Evolutionary conservation across 106 monocot species (phyloP).

Genomic region (Ottelia alismoides): DNA sequence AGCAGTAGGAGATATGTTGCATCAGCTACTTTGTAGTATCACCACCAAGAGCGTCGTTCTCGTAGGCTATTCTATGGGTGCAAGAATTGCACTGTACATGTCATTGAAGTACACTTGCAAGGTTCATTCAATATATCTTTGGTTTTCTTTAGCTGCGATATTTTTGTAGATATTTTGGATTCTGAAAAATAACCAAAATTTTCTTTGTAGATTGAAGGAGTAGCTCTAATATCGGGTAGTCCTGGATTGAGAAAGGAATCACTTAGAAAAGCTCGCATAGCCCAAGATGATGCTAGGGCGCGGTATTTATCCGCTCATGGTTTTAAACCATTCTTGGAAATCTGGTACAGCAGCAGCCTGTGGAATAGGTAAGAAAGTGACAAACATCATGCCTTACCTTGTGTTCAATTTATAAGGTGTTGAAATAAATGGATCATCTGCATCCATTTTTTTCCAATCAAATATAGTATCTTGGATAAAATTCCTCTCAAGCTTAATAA

Average conservation of each 20-base stretch:
- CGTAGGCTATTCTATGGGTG: conserved; percentile 97
- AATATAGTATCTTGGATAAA: too few species aligned
- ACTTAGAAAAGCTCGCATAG: conserved; percentile 32
- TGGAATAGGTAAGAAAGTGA: conserved; percentile 83
- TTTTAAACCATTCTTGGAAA: conserved; percentile 44
- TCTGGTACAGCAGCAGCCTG: conserved; percentile 63
- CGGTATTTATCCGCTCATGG: conserved; percentile 43
- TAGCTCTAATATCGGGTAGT: conserved; percentile 85
- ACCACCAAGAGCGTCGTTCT: conserved; percentile 41
- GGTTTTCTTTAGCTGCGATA: too few species aligned
- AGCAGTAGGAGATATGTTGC: conserved; percentile 40
- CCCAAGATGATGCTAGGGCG: conserved; percentile 70
- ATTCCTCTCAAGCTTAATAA: too few species aligned
- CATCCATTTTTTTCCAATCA: too few species aligned
- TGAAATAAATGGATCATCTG: too few species aligned
- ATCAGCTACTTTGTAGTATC: conserved; percentile 37
- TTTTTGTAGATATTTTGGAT: too few species aligned
- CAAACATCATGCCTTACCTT: too few species aligned
- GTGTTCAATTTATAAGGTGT: too few species aligned
- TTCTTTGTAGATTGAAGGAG: conserved; percentile 45
- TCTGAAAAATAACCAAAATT: too few species aligned
- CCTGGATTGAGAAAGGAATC: conserved; percentile 67
- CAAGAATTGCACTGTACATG: conserved; percentile 85
- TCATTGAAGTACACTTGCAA: conserved; percentile 55
- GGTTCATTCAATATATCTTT: conserved; percentile 24